Percentiles rank a stretch among this genome's conserved stretches.
Evolutionary conservation across 768 basidiomycete genomes (phyloP).

Genomic region (Crepidotus variabilis): DNA sequence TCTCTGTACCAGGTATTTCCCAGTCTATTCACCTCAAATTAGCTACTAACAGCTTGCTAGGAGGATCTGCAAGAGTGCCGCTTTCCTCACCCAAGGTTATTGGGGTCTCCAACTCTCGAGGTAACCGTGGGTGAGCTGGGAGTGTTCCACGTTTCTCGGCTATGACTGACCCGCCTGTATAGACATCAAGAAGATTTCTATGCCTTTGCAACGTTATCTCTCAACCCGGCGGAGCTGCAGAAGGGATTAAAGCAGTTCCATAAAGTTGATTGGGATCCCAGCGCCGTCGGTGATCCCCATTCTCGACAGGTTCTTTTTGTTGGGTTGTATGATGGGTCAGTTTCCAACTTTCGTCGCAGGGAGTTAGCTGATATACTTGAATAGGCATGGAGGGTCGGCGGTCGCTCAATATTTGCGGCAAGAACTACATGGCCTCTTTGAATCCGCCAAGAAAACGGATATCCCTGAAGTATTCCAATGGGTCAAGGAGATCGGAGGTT

Average conservation of each 20-base stretch:
- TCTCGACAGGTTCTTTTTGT: conserved; percentile 79
- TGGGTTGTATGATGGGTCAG: conserved; percentile 90
- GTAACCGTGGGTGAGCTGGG: conserved; percentile 57
- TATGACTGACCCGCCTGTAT: too few relatives aligned
- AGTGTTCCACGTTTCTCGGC: too few relatives aligned
- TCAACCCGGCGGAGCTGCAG: conserved; percentile 73
- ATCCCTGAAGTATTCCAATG: conserved; percentile 76
- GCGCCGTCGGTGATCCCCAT: conserved; percentile 45
- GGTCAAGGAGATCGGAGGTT: conserved; percentile 80
- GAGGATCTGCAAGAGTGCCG: conserved; percentile 62
- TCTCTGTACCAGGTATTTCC: conserved; percentile 30
- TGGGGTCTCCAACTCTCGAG: conserved; percentile 71
- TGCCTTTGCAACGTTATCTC: conserved; percentile 67
- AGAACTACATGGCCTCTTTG: conserved; percentile 82
- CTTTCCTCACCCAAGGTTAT: conserved; percentile 75
- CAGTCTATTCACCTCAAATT: background rate
- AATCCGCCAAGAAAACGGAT: conserved; percentile 65
- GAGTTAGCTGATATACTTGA: conserved; percentile 6
- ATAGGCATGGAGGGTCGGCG: conserved; percentile 88
- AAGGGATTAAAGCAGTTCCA: conserved; percentile 58
- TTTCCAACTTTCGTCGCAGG: conserved; percentile 3
- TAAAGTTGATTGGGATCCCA: conserved; percentile 71
- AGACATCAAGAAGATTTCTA: conserved; percentile 93
- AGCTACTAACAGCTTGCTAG: background rate
- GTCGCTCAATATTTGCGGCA: conserved; percentile 85